Percentiles rank a stretch among this genome's conserved stretches.
These are phyloP conservation scores for Acanthamoeba castellanii DNA, from an alignment of 208 protist species.

Conservation along the genomic window DNA sequence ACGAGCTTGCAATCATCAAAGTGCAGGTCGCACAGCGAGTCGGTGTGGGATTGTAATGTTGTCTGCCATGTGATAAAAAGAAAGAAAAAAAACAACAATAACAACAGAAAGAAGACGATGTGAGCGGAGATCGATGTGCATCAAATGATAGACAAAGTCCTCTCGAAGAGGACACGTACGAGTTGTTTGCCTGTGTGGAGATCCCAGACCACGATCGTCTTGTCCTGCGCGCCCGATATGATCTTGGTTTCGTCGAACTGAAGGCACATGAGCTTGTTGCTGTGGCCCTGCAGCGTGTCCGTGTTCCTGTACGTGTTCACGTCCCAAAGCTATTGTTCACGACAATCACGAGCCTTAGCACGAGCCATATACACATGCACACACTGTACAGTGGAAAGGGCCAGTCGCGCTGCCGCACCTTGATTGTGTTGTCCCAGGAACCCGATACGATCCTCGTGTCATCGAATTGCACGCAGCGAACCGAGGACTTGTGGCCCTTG, in stretches of 20 bases:
- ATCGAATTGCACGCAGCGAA: constrained; percentile 4
- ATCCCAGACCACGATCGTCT: constrained; percentile 11
- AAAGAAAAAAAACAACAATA: neutral
- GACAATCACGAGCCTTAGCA: neutral
- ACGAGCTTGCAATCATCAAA: constrained; percentile 40
- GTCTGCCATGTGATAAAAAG: neutral
- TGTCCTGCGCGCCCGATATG: constrained; percentile 29
- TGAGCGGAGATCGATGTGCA: neutral
- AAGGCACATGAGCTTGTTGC: constrained; percentile 47
- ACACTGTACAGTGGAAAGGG: neutral
- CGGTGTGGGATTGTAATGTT: neutral
- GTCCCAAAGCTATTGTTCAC: neutral
- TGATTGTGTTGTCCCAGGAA: constrained; percentile 26
- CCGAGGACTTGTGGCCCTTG: constrained; percentile 33
- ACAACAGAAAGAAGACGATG: neutral
- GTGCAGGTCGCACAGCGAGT: constrained; percentile 26
- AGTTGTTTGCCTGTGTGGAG: neutral
- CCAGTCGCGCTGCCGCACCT: neutral
- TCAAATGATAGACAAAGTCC: neutral
- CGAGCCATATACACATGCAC: neutral
- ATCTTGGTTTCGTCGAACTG: constrained; percentile 27
- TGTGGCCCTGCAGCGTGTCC: constrained; percentile 23
- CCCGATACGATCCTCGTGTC: constrained; percentile 11
- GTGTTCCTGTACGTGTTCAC: neutral
- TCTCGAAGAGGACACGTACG: neutral